phyloP scores from a whole-genome alignment of 805 yeast species.

The Metschnikowia orientalis region DNA sequence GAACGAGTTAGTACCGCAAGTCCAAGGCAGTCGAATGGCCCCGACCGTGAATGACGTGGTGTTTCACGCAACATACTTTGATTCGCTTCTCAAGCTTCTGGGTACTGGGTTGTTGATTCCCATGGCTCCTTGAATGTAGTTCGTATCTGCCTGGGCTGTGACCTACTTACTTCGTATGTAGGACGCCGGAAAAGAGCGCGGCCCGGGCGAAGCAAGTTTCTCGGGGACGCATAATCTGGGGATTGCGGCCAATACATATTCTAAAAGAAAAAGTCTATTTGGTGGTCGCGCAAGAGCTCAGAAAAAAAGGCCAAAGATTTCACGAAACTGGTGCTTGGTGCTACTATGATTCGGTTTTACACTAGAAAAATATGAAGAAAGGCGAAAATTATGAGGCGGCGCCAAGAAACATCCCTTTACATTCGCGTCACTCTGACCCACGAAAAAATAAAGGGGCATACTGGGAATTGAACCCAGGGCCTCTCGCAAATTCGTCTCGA shows the following conservation, averaged over 20 bases:
- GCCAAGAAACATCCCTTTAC: too few species aligned
- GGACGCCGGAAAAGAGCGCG: conserved; percentile 4
- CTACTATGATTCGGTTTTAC: too few species aligned
- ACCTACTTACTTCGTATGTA: conserved; percentile 3
- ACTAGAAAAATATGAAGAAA: too few species aligned
- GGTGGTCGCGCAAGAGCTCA: too few species aligned
- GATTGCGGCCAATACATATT: too few species aligned
- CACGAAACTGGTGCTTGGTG: too few species aligned
- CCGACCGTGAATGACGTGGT: not conserved
- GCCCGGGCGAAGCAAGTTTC: conserved; percentile 1
- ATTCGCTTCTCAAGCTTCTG: conserved; percentile 79
- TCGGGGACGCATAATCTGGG: conserved; percentile 6
- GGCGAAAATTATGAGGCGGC: too few species aligned
- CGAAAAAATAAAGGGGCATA: conserved; percentile 32
- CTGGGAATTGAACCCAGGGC: conserved; percentile 64
- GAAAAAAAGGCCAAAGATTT: too few species aligned
- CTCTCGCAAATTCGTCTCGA: conserved; percentile 42
- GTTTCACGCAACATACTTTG: conserved; percentile 52
- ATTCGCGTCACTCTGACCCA: too few species aligned
- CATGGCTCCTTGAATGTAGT: too few species aligned
- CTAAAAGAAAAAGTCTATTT: too few species aligned
- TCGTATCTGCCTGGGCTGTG: too few species aligned
- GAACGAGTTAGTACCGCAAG: conserved; percentile 7
- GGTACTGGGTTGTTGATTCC: conserved; percentile 92
- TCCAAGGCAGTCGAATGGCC: not conserved